Conservation (phyloP, 441 rosid genomes). For the Erodium moschatum region DNA sequence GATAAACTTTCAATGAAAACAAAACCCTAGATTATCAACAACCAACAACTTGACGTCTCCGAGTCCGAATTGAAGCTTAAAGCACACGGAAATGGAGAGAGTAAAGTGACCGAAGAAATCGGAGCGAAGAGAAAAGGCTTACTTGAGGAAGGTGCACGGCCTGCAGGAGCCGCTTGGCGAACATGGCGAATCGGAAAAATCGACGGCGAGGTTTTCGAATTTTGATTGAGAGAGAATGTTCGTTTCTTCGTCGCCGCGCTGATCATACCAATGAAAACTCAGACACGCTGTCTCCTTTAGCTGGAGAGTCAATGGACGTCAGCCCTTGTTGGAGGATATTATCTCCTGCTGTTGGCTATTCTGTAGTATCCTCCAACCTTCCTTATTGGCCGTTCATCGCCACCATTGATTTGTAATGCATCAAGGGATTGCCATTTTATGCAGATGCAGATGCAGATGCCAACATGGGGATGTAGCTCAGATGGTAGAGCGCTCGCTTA, state of each 20-base stretch:
- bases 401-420: no score
- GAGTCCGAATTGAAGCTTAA: not conserved
- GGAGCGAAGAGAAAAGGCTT: no score
- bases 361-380: no score
- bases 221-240: not conserved
- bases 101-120: not conserved
- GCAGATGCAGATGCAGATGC: no score
- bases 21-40: slow-evolving; percentile 4
- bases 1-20: not conserved
- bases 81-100: not conserved
- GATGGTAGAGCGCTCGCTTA: slow-evolving; percentile 99
- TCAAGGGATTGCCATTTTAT: no score
- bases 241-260: slow-evolving; percentile 9
- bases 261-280: slow-evolving; percentile 6
- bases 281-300: not conserved
- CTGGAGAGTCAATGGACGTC: slow-evolving; percentile 7
- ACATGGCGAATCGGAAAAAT: slow-evolving; percentile 26
- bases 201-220: not conserved
- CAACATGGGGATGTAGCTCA: slow-evolving; percentile 79
- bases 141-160: slow-evolving; percentile 38
- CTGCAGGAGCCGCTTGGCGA: slow-evolving; percentile 45
- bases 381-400: no score
- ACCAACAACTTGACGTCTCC: not conserved
- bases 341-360: not conserved
- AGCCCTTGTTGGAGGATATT: not conserved